Conservation (phyloP, 2,329 filamentous ascomycete genomes). For the Pseudovirgaria hyperparasitica region DNA sequence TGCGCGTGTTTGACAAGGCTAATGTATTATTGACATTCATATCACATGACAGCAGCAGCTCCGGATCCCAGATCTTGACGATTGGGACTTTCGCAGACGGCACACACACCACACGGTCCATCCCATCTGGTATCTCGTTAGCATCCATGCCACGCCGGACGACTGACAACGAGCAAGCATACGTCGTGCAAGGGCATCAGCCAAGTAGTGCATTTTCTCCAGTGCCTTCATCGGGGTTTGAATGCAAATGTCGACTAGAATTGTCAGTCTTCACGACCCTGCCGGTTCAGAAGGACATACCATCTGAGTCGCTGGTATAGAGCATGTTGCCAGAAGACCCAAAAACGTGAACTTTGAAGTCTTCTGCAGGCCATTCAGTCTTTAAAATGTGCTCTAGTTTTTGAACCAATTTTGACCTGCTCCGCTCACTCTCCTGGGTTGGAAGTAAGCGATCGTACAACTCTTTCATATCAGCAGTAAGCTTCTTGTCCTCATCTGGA, state of each 20-base stretch:
- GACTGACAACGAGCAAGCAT: constrained; percentile 27
- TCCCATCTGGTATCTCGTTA: constrained; percentile 56
- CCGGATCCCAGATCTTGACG: constrained; percentile 97
- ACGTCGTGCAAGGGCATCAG: constrained; percentile 75
- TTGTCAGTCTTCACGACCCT: constrained; percentile 11
- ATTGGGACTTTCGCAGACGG: constrained; percentile 94
- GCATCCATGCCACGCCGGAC: constrained; percentile 7
- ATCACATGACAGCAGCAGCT: constrained; percentile 78
- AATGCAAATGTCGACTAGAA: constrained; percentile 91
- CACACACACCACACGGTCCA: constrained; percentile 93
- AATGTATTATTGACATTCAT: constrained; percentile 98
- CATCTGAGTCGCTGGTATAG: constrained; percentile 91
- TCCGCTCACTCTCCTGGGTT: constrained; percentile 62
- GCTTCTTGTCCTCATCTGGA: constrained; percentile 30
- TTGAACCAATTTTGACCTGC: constrained; percentile 61
- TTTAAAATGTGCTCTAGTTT: constrained; percentile 86
- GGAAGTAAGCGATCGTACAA: constrained; percentile 79
- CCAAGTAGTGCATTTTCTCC: constrained; percentile 82
- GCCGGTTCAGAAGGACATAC: constrained; percentile 38
- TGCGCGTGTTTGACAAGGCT: constrained; percentile 88
- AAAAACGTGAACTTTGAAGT: constrained; percentile 87
- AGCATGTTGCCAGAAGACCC: constrained; percentile 95
- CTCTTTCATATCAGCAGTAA: constrained; percentile 73
- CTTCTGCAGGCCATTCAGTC: constrained; percentile 77
- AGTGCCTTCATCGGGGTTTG: constrained; percentile 80